These are phyloP conservation scores for Eucalyptus tenuipes DNA, from an alignment of 345 rosid species.

Conservation along the genomic window DNA sequence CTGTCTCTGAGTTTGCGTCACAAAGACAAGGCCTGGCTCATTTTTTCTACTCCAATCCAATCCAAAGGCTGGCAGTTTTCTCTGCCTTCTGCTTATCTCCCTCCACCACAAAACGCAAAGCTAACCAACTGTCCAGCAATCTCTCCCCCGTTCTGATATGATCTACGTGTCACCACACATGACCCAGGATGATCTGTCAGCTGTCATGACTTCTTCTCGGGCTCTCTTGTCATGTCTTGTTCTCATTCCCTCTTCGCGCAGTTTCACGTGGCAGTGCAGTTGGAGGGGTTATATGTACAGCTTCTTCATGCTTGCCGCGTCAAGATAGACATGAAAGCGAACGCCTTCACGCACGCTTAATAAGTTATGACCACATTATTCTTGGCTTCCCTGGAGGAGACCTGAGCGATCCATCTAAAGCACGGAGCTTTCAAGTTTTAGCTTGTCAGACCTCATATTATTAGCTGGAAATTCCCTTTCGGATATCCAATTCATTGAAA, in stretches of 20 bases:
- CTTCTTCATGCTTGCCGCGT: neutral
- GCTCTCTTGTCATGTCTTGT: neutral
- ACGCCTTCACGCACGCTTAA: neutral
- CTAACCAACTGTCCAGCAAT: neutral
- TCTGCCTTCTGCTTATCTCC: neutral
- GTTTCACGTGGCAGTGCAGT: neutral
- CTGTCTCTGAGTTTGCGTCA: neutral
- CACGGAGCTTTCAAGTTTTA: neutral
- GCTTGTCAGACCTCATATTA: neutral
- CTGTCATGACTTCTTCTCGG: neutral
- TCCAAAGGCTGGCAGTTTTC: neutral
- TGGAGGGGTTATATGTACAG: neutral
- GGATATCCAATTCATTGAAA: neutral
- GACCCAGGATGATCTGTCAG: neutral
- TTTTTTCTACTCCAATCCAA: neutral
- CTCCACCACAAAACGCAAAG: neutral
- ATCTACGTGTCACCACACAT: neutral
- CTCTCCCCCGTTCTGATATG: neutral
- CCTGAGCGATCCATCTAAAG: neutral
- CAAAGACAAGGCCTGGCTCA: neutral
- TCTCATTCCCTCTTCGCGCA: neutral
- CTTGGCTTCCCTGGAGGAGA: neutral
- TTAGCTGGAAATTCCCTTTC: neutral
- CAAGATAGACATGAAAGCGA: neutral
- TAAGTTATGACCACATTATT: neutral